Evolutionary conservation across 1,284 basidiomycete genomes (phyloP).

Genomic region (Tilletia walkeri): DNA sequence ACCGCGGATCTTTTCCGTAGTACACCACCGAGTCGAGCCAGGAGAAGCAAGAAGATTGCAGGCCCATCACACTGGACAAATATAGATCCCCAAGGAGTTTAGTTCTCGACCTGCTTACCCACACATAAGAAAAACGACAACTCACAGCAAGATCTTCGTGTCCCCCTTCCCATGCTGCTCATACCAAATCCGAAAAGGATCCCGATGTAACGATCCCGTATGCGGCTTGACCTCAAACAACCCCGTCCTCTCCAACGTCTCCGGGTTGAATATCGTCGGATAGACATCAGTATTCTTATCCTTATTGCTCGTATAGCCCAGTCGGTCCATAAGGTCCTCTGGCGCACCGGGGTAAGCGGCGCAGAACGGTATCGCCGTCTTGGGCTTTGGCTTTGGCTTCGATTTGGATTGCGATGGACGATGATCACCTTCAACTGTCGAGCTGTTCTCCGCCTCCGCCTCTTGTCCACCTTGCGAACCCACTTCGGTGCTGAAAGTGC

Average conservation of each 20-base stretch:
- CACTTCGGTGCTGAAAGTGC: no score
- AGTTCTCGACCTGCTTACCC: no score
- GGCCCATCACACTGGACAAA: slow-evolving; percentile 4
- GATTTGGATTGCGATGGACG: neutral
- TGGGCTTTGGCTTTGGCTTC: neutral
- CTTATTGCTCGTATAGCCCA: slow-evolving; percentile 7
- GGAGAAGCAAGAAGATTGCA: slow-evolving; percentile 15
- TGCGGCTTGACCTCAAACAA: neutral
- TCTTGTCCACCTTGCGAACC: no score
- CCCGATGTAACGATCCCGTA: slow-evolving; percentile 3
- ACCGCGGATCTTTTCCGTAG: neutral
- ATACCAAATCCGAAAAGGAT: slow-evolving; percentile 6
- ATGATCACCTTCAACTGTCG: neutral
- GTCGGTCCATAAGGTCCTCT: slow-evolving; percentile 12
- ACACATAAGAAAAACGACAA: neutral
- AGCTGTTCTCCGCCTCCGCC: no score
- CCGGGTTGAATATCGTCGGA: neutral
- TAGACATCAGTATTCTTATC: neutral
- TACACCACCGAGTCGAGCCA: slow-evolving; percentile 9
- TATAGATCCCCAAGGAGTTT: neutral
- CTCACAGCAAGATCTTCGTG: slow-evolving; percentile 16
- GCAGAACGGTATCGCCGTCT: neutral
- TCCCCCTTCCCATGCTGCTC: slow-evolving; percentile 14
- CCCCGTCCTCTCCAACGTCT: neutral
- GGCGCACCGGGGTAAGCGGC: slow-evolving; percentile 3